These are phyloP conservation scores for Chlamydomonas incerta DNA, from an alignment of 139 green algal species.

Conservation along the genomic window DNA sequence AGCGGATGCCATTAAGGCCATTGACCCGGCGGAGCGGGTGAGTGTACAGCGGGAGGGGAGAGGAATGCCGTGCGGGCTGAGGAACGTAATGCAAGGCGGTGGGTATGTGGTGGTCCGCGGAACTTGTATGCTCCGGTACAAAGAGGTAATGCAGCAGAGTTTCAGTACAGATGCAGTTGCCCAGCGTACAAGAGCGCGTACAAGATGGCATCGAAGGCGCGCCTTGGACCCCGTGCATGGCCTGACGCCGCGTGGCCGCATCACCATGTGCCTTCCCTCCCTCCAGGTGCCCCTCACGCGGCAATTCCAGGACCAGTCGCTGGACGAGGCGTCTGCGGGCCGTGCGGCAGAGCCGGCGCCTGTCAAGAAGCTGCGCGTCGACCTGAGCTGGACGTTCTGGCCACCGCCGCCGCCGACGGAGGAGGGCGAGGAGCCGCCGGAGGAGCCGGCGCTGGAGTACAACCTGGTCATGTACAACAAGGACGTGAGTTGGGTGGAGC, in stretches of 20 bases:
- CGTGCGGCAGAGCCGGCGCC: not conserved
- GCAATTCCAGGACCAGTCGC: constrained; percentile 41
- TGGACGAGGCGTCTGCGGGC: constrained; percentile 35
- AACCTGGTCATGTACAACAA: constrained; percentile 60
- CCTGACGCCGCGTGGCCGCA: no score
- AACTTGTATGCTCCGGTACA: no score
- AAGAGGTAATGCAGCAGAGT: no score
- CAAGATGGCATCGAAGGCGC: no score
- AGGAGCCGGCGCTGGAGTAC: constrained; percentile 54
- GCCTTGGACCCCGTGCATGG: no score
- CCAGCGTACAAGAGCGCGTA: no score
- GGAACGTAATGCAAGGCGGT: no score
- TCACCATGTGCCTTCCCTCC: not conserved
- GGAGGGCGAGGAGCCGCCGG: constrained; percentile 51
- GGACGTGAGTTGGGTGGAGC: constrained; percentile 33
- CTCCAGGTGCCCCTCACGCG: constrained; percentile 39
- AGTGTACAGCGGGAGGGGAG: no score
- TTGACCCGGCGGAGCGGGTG: constrained; percentile 37
- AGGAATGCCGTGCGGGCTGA: no score
- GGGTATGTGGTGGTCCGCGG: no score
- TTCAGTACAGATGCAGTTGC: no score
- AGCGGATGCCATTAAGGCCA: constrained; percentile 8
- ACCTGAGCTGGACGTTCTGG: constrained; percentile 61
- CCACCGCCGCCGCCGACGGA: constrained; percentile 13
- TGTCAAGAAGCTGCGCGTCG: constrained; percentile 53